Base-by-base conservation (phyloP, 179 eudicot genomes). In the Heliamphora pulchella region DNA sequence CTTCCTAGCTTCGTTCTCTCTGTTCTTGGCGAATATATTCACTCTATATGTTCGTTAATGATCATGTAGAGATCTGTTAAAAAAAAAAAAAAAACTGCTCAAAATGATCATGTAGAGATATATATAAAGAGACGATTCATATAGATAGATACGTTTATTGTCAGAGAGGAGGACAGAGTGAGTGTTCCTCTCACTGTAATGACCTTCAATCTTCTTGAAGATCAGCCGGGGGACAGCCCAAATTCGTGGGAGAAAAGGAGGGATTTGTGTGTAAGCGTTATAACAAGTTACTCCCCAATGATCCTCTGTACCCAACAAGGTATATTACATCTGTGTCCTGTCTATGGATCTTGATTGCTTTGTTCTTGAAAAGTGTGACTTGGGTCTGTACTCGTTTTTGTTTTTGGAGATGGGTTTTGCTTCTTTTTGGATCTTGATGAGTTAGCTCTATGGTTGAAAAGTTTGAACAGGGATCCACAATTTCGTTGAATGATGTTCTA, bases 271-370 rank as follows among this genome's bases (percentile, higher is more conserved):
- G 82, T 91, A 48, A 91, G 96, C 62, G 94, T 93, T 62, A 86
- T 93, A 47, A 93, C 98, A 31, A 95, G 98, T 82, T 93, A 93
- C 80, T 91, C 95, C 22, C 98, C 98, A 0, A 86, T 88, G 51
- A 90, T 95, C 69, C 88, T 95, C 39, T 95, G 98, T 82, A 95
- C 98, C 66, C 98, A 95, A 83, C 98, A 93, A 89, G 98, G 98
- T 94, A 39, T 70, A 9, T 22, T 39, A 50, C 22, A 3, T 59
- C 7, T 61, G 9, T 75, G 2, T 20, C 9, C 14, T 75, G 2
- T 20, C 9, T 7, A 53, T 65, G 76, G 80, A 77, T 71, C 77
- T 79, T n/a, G 70, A 64, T 43, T 22, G 8, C 9, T 63, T 17
- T 62, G 1, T 67, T 71, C 0, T 64, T 66, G 61, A 46, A 65